A percentile compares a stretch with the other conserved stretches of the same genome.
Evolutionary conservation across 352 stramenopile species (phyloP).

Genomic region (Phytophthora uliginosa): DNA sequence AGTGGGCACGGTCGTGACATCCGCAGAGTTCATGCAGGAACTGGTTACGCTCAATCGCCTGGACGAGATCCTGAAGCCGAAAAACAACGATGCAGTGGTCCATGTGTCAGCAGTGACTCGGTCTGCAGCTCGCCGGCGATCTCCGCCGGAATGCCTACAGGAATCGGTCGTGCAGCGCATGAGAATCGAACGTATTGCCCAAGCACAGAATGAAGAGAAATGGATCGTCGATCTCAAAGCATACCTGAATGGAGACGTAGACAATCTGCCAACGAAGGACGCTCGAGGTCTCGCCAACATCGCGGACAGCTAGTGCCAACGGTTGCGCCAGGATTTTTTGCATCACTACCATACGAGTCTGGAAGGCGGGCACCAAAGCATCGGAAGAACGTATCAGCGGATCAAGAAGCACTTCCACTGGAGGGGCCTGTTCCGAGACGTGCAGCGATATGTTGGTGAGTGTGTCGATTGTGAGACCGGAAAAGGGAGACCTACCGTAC

Average conservation of each 20-base stretch:
- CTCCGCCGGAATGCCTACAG: not conserved
- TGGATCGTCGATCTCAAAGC: not conserved
- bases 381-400: not conserved
- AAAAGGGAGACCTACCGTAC: not conserved
- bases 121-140: not conserved
- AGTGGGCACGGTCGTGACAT: not conserved
- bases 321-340: not conserved
- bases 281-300: not conserved
- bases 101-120: not conserved
- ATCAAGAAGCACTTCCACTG: not conserved
- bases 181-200: not conserved
- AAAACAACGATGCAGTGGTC: not conserved
- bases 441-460: not conserved
- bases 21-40: not conserved
- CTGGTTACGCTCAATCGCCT: not conserved
- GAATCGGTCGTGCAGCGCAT: not conserved
- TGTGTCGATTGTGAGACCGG: not conserved
- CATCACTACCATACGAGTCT: not conserved
- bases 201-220: not conserved
- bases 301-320: not conserved
- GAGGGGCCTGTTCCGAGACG: not conserved
- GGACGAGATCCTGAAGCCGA: not conserved
- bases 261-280: not conserved
- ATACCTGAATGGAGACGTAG: not conserved
- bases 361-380: not conserved